phyloP scores from a whole-genome alignment of 2,329 filamentous ascomycete genomes.

The Cryphonectria naterciae region DNA sequence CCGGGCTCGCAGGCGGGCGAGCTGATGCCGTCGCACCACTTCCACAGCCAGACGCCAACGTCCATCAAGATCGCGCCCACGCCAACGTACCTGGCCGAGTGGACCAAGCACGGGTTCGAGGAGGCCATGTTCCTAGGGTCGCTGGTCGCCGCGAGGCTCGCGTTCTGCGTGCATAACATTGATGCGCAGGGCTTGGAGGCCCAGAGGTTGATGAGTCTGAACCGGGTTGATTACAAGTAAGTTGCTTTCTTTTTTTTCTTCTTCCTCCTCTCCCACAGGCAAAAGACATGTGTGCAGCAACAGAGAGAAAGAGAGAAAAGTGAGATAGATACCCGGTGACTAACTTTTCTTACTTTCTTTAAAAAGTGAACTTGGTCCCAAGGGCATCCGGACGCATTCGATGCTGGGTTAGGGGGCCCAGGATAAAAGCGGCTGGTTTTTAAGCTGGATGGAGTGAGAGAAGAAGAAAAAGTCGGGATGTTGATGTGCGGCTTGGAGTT shows the following conservation, averaged over 20 bases:
- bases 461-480: conserved; percentile 6
- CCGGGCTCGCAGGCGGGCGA: conserved; percentile 47
- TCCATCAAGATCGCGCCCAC: conserved; percentile 77
- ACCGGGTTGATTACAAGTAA: conserved; percentile 65
- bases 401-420: conserved; percentile 49
- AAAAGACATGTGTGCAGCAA: background rate
- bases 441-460: background rate
- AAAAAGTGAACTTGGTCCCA: conserved; percentile 59
- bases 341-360: too few species aligned
- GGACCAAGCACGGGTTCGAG: conserved; percentile 80
- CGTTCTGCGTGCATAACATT: conserved; percentile 63
- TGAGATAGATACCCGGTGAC: background rate
- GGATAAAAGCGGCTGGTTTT: background rate
- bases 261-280: background rate
- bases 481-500: conserved; percentile 9
- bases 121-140: conserved; percentile 87
- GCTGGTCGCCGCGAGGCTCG: conserved; percentile 74
- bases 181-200: conserved; percentile 56
- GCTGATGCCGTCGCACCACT: conserved; percentile 51
- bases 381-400: conserved; percentile 57
- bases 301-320: background rate
- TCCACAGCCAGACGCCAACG: conserved; percentile 75
- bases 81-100: conserved; percentile 87
- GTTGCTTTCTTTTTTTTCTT: conserved; percentile 34
- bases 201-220: conserved; percentile 60